Evolutionary conservation across 306 rosid genomes (phyloP).

Genomic region (Ormosia emarginata): DNA sequence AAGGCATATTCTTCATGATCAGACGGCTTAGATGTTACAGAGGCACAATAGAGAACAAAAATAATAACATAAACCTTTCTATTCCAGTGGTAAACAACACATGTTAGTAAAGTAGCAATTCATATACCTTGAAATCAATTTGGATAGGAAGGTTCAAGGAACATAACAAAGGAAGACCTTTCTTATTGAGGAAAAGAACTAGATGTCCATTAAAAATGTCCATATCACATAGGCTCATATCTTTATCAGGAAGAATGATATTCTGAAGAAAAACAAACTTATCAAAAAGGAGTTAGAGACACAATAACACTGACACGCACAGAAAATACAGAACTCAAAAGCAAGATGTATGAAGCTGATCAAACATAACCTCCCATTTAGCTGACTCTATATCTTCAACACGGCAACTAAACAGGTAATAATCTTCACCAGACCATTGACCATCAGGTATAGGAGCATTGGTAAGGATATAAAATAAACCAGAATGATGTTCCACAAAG

Average conservation of each 20-base stretch:
- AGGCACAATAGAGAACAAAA: not conserved
- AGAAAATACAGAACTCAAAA: not conserved
- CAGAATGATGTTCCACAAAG: slow-evolving; percentile 88
- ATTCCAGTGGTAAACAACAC: not conserved
- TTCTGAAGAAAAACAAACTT: slow-evolving; percentile 48
- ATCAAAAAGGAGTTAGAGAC: slow-evolving; percentile 23
- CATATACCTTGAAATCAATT: slow-evolving; percentile 56
- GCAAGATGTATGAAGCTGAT: slow-evolving; percentile 9
- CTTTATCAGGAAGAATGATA: slow-evolving; percentile 60
- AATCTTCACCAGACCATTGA: slow-evolving; percentile 58
- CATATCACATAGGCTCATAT: slow-evolving; percentile 69
- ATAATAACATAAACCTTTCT: not conserved
- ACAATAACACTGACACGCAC: slow-evolving; percentile 9
- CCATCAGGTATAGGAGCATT: slow-evolving; percentile 63
- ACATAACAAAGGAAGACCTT: slow-evolving; percentile 59
- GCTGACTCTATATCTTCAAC: slow-evolving; percentile 60
- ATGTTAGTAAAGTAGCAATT: not conserved
- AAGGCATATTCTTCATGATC: not conserved
- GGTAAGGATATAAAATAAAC: slow-evolving; percentile 77
- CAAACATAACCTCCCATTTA: slow-evolving; percentile 61
- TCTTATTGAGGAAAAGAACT: slow-evolving; percentile 75
- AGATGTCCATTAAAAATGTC: slow-evolving; percentile 78
- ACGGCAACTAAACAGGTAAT: slow-evolving; percentile 65
- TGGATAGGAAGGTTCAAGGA: slow-evolving; percentile 67
- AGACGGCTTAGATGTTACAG: not conserved